Conservation (phyloP, 2,329 filamentous ascomycete genomes). For the Colletotrichum karsti region DNA sequence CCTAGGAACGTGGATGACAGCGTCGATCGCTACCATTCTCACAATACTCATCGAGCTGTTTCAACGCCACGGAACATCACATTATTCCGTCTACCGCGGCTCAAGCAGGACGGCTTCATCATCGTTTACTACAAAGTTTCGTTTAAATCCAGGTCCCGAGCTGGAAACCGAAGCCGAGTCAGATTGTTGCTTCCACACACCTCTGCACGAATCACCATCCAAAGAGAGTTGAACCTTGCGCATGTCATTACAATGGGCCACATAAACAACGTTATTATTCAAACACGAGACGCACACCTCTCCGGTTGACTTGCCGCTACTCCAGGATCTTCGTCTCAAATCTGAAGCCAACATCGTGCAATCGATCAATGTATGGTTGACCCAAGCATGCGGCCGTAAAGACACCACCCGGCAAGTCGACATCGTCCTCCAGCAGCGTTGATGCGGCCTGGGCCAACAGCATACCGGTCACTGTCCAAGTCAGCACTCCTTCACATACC, state of each 20-base stretch:
- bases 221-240: constrained; percentile 1
- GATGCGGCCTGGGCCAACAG: constrained; percentile 71
- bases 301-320: not conserved
- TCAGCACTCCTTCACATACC: not conserved
- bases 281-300: too few species aligned
- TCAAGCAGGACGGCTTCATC: not conserved
- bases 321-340: constrained; percentile 62
- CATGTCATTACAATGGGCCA: not conserved
- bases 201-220: not conserved
- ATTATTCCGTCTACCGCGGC: not conserved
- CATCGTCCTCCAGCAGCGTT: constrained; percentile 70
- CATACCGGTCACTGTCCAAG: constrained; percentile 67
- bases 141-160: not conserved
- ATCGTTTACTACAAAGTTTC: too few species aligned
- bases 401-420: constrained; percentile 70
- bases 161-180: not conserved
- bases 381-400: constrained; percentile 79
- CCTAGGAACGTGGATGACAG: not conserved
- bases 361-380: constrained; percentile 70
- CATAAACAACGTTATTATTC: not conserved
- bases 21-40: not conserved
- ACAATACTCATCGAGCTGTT: not conserved
- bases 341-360: constrained; percentile 69
- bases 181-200: not conserved
- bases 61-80: not conserved